phyloP scores from a whole-genome alignment of 805 yeast species.

The Yarrowia porcina region DNA sequence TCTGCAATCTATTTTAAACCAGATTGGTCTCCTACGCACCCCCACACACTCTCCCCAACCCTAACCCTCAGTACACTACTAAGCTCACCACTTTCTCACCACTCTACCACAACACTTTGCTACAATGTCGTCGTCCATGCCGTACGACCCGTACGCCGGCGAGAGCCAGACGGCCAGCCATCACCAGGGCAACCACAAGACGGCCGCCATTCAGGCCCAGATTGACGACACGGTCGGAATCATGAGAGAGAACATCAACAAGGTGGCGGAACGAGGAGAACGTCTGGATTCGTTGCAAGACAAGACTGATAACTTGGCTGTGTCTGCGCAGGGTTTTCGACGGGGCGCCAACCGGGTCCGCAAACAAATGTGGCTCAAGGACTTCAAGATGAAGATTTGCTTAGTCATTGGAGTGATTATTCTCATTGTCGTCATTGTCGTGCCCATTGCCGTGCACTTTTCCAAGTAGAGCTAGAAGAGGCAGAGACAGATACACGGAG shows the following conservation, averaged over 20 bases:
- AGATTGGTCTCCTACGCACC: too few relatives aligned
- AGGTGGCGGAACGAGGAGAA: constrained; percentile 93
- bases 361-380: constrained; percentile 99
- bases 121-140: constrained; percentile 70
- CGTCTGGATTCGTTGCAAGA: constrained; percentile 87
- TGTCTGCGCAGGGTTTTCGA: constrained; percentile 89
- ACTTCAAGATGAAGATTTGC: constrained; percentile 93
- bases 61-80: not conserved
- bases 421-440: constrained; percentile 39
- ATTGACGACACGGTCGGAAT: constrained; percentile 95
- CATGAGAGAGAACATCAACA: constrained; percentile 95
- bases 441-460: constrained; percentile 20
- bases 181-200: constrained; percentile 41
- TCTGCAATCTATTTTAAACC: too few relatives aligned
- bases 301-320: constrained; percentile 88
- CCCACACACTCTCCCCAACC: too few relatives aligned
- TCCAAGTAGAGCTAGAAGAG: too few relatives aligned
- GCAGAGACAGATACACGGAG: too few relatives aligned
- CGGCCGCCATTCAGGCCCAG: constrained; percentile 86
- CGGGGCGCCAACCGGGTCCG: constrained; percentile 96
- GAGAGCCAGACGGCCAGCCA: constrained; percentile 36
- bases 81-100: not conserved
- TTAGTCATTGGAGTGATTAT: constrained; percentile 72
- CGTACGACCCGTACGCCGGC: constrained; percentile 84
- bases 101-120: not conserved